Evolutionary conservation across 495 filamentous ascomycete species (phyloP).

Genomic region (Penicillium alfredii): DNA sequence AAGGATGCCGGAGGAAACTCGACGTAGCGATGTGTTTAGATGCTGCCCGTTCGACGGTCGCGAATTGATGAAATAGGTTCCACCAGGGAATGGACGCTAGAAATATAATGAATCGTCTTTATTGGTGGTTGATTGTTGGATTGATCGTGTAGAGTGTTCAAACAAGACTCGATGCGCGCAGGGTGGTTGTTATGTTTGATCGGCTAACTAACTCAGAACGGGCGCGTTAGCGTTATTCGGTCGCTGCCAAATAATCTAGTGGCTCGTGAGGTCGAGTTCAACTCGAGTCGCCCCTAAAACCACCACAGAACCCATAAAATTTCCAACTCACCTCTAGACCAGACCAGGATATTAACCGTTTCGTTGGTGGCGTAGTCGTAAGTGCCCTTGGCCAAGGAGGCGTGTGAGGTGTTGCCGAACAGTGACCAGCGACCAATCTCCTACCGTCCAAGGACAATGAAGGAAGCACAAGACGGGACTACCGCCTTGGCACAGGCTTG

Average conservation of each 20-base stretch:
- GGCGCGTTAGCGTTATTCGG: slow-evolving; percentile 24
- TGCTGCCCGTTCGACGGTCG: slow-evolving; percentile 14
- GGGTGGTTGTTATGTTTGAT: slow-evolving; percentile 11
- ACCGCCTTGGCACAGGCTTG: slow-evolving; percentile 34
- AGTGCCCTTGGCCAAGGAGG: slow-evolving; percentile 30
- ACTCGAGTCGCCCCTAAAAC: slow-evolving; percentile 3
- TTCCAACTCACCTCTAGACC: no score
- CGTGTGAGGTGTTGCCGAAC: slow-evolving; percentile 30
- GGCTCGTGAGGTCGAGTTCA: neutral
- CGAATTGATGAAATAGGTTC: slow-evolving; percentile 4
- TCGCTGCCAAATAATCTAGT: slow-evolving; percentile 13
- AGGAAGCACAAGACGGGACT: slow-evolving; percentile 31
- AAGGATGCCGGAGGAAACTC: slow-evolving; percentile 29
- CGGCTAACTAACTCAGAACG: slow-evolving; percentile 21
- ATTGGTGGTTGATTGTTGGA: no score
- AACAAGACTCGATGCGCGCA: slow-evolving; percentile 3
- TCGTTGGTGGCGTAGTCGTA: slow-evolving; percentile 6
- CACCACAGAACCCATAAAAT: neutral
- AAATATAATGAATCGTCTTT: no score
- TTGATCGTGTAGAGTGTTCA: no score
- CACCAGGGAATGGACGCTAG: neutral
- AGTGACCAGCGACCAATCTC: slow-evolving; percentile 31
- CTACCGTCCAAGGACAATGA: slow-evolving; percentile 22
- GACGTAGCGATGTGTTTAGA: slow-evolving; percentile 11
- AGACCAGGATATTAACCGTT: no score